These are phyloP conservation scores for Drechslerella dactyloides DNA, from an alignment of 2,329 filamentous ascomycete species.

Conservation along the genomic window DNA sequence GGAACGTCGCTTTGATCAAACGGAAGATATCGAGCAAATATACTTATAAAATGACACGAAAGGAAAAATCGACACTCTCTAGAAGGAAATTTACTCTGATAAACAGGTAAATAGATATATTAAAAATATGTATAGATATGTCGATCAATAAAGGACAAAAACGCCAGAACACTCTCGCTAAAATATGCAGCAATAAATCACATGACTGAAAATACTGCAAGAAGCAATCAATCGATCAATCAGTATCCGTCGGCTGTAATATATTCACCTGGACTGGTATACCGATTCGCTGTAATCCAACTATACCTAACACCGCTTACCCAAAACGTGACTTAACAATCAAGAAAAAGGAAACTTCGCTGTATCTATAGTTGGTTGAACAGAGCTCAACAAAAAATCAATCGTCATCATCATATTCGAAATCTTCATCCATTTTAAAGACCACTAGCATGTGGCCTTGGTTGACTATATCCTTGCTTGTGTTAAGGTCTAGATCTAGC, in stretches of 20 bases:
- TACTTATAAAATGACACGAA: neutral
- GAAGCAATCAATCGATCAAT: constrained; percentile 8
- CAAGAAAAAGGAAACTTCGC: neutral
- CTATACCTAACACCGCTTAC: neutral
- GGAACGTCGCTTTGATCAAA: no score
- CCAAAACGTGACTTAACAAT: neutral
- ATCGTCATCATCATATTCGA: constrained; percentile 44
- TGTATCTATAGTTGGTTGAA: no score
- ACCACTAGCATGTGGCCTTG: constrained; percentile 32
- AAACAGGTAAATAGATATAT: constrained; percentile 3
- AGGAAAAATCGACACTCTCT: neutral
- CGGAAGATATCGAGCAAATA: no score
- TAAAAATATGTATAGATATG: neutral
- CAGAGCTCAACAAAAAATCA: no score
- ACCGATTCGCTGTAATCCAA: no score
- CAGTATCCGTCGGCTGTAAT: constrained; percentile 11
- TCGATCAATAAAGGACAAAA: neutral
- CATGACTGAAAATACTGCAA: constrained; percentile 19
- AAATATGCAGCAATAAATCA: constrained; percentile 27
- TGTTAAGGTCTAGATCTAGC: constrained; percentile 21
- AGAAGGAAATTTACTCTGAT: constrained; percentile 6
- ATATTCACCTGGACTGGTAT: neutral
- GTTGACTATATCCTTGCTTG: constrained; percentile 34
- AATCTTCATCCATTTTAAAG: constrained; percentile 46
- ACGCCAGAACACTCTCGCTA: constrained; percentile 49